A percentile compares a stretch with the other conserved stretches of the same genome.
Evolutionary conservation across 2,329 filamentous ascomycete species (phyloP).

Genomic region (Cercospora zeina): DNA sequence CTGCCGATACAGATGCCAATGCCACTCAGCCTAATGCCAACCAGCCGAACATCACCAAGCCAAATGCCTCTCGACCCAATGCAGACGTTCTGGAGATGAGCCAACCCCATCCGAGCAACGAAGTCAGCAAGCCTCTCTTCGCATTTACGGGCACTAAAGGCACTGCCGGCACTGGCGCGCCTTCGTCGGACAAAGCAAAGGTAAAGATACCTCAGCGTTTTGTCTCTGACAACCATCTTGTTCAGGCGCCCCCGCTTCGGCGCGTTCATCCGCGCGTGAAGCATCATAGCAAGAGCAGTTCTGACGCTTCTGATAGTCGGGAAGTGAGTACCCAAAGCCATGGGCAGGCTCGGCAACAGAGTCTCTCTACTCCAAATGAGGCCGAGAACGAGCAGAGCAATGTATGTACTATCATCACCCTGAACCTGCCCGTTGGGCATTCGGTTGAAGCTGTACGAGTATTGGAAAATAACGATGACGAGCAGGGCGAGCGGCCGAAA

Average conservation of each 20-base stretch:
- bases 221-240: constrained; percentile 11
- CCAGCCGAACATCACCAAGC: background rate
- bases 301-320: constrained; percentile 18
- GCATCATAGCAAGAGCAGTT: constrained; percentile 18
- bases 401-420: constrained; percentile 13
- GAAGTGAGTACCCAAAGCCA: constrained; percentile 14
- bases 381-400: constrained; percentile 12
- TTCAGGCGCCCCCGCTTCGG: constrained; percentile 10
- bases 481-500: constrained; percentile 11
- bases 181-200: constrained; percentile 11
- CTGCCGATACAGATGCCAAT: background rate
- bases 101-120: constrained; percentile 13
- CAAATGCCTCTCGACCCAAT: background rate
- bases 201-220: constrained; percentile 12
- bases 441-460: background rate
- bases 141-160: constrained; percentile 7
- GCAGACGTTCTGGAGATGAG: constrained; percentile 19
- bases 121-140: constrained; percentile 15
- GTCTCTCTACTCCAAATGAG: constrained; percentile 11
- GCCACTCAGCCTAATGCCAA: background rate
- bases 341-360: constrained; percentile 7
- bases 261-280: constrained; percentile 12
- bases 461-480: constrained; percentile 10
- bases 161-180: background rate
- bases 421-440: background rate